Base-by-base conservation (phyloP, 768 basidiomycete species). In the Lanmaoa rubissima region DNA sequence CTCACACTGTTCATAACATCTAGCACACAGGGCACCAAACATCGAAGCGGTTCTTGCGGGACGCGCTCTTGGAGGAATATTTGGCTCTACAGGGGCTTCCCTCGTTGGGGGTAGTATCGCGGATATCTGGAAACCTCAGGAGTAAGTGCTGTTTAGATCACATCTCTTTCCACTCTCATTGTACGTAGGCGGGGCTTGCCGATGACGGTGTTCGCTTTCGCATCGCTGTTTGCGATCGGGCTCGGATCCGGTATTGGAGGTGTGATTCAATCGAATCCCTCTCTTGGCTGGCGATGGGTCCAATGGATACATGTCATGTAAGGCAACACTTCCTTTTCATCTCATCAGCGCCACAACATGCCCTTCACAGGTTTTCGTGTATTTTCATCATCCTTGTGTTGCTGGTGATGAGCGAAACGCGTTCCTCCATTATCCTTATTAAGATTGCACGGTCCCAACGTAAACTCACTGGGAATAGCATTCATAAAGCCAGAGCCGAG, bases 241-340 rank as follows among this genome's bases (percentile, higher is more conserved):
- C 42, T 91, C 2, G 90, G 86, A 6, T 83, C 89, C 0, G 70
- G 86, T 0, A 71, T 79, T 4, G 82, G 82, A 28, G 86, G 85
- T 10, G 87, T 84, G 79, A 77, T 89, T 35, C 82, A 90, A 63
- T 76, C 80, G 59, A 81, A 81, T 57, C 72, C 75, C 0, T 72
- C 73, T 32, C 72, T 91, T 6, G 77, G 77, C 58, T 92, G 90
- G 89, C 75, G 89, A 39, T 92, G 90, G 88, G 87, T 93, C 19
- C 82, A 89, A 64, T 92, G 89, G 89, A 77, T 91, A 13, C 82
- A 85, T 56, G 71, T 83, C 65, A 87, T 86, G 86, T 83, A 48
- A 53, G 64, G 32, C 32, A 13, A 43, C 11, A 2, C 2, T 19
- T 44, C 5, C 26, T 21, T 19, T 50, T 34, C 5, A 8, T n/a